Evolutionary conservation across 305 asterid genomes (phyloP).

Genomic region (Fraxinus latifolia): DNA sequence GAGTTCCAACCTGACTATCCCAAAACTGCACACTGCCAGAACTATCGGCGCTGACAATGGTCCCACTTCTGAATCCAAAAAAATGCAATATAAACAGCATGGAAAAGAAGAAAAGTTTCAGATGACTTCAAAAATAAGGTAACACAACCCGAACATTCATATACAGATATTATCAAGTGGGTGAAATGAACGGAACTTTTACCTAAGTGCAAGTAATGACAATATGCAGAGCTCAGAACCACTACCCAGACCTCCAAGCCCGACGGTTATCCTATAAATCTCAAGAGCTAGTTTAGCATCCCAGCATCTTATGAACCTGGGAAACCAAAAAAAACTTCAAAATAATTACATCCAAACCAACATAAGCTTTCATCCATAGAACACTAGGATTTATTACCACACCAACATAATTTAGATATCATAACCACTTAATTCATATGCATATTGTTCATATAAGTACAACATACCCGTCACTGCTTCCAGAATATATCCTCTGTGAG

Average conservation of each 20-base stretch:
- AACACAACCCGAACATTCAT: not conserved
- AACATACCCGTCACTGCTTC: conserved; percentile 91
- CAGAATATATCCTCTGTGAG: conserved; percentile 70
- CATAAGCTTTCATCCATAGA: not conserved
- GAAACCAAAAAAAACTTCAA: conserved; percentile 17
- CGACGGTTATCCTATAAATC: conserved; percentile 80
- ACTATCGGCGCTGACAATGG: conserved; percentile 92
- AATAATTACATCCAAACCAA: not conserved
- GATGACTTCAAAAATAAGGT: not conserved
- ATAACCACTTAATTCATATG: not conserved
- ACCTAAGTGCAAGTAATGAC: conserved; percentile 93
- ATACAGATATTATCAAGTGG: not conserved
- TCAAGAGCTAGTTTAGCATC: conserved; percentile 64
- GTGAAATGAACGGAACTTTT: conserved; percentile 1
- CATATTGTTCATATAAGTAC: not conserved
- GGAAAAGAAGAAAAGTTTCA: not conserved
- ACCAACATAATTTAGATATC: not conserved
- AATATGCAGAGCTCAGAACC: conserved; percentile 81
- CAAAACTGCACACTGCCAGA: conserved; percentile 89
- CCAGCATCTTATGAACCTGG: conserved; percentile 92
- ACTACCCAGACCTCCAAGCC: conserved; percentile 69
- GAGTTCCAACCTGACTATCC: conserved; percentile 87
- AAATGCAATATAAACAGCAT: conserved; percentile 4
- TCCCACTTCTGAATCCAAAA: conserved; percentile 66
- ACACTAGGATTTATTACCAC: not conserved